Conservation (phyloP, 2,329 filamentous ascomycete genomes). For the Aureobasidium mangrovei region DNA sequence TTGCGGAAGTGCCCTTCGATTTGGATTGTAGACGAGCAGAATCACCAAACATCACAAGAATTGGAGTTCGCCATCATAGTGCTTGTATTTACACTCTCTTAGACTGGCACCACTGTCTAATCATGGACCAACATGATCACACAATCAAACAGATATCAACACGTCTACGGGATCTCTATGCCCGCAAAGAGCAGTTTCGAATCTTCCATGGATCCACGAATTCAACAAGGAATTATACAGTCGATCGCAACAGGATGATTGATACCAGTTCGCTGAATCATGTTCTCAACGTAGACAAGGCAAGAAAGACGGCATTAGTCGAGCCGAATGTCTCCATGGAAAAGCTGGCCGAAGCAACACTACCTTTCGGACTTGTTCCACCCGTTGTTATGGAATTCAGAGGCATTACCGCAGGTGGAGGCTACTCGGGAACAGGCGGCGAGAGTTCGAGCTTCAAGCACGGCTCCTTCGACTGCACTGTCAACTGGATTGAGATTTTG, state of each 20-base stretch:
- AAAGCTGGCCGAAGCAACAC: constrained; percentile 48
- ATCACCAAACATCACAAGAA: neutral
- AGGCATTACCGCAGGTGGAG: constrained; percentile 60
- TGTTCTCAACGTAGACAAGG: constrained; percentile 52
- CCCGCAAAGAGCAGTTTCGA: constrained; percentile 51
- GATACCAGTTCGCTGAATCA: constrained; percentile 57
- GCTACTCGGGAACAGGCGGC: constrained; percentile 57
- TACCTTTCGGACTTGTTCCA: constrained; percentile 50
- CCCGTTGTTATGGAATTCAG: constrained; percentile 64
- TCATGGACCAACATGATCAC: constrained; percentile 34
- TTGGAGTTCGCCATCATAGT: too few relatives aligned
- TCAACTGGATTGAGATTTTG: constrained; percentile 56
- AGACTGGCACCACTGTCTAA: neutral
- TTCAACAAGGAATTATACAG: constrained; percentile 51
- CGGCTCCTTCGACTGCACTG: constrained; percentile 55
- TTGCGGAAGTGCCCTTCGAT: neutral
- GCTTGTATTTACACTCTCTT: too few relatives aligned
- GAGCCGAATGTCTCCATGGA: constrained; percentile 66
- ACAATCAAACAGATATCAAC: constrained; percentile 39
- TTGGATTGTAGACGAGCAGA: neutral
- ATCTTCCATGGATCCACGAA: constrained; percentile 72
- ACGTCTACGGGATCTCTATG: constrained; percentile 41
- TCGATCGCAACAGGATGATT: constrained; percentile 33
- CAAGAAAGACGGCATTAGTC: constrained; percentile 49
- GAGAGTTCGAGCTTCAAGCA: constrained; percentile 62